Conservation (phyloP, 257 asterid genomes). For the Jacaranda copaia region DNA sequence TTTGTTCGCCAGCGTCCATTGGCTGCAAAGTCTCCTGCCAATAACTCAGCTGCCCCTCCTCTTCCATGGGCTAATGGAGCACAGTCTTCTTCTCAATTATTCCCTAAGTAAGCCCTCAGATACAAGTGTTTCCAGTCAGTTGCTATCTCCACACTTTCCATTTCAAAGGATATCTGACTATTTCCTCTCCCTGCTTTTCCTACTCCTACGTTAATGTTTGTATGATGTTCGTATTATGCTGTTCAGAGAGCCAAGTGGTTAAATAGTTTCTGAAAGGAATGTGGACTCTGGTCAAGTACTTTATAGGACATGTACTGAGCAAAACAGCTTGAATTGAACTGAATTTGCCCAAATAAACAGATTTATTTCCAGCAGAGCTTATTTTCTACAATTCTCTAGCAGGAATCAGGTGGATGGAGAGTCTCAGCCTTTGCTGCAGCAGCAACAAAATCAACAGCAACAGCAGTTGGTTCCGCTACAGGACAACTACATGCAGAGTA, state of each 20-base stretch:
- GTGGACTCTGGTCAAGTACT: not conserved
- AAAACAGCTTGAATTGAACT: conserved; percentile 21
- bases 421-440: conserved; percentile 80
- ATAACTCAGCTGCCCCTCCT: conserved; percentile 60
- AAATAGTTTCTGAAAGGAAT: conserved; percentile 12
- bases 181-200: not conserved
- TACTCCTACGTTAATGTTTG: not conserved
- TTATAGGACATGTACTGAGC: not conserved
- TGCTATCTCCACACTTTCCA: not conserved
- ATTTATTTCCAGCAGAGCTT: conserved; percentile 27
- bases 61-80: conserved; percentile 80
- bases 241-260: conserved; percentile 19
- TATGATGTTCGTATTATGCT: not conserved
- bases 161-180: conserved; percentile 9
- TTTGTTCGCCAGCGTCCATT: conserved; percentile 93
- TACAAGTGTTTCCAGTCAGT: not conserved
- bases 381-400: conserved; percentile 35
- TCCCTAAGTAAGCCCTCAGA: conserved; percentile 58
- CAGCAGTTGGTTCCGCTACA: conserved; percentile 86
- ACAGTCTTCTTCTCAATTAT: conserved; percentile 61
- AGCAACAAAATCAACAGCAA: conserved; percentile 82
- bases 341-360: not conserved
- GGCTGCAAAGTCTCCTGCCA: conserved; percentile 62
- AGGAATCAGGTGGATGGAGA: conserved; percentile 81
- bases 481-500: conserved; percentile 95